Evolutionary conservation across 2,329 filamentous ascomycete species (phyloP).

Genomic region (Fusarium sterilihyphosum): DNA sequence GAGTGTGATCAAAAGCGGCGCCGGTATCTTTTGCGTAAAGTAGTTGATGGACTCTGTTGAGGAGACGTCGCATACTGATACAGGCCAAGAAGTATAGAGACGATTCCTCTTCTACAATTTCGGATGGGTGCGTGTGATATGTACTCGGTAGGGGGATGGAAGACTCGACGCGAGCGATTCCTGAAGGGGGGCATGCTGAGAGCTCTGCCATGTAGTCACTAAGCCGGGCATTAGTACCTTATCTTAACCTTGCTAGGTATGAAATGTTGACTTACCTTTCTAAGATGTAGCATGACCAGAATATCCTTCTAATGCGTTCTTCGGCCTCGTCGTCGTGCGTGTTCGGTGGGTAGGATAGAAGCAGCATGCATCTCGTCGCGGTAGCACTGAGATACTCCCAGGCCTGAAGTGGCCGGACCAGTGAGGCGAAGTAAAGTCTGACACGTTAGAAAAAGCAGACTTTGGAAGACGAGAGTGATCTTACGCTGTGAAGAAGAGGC

Average conservation of each 20-base stretch:
- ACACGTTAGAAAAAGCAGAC: not conserved
- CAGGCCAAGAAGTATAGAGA: slow-evolving; percentile 64
- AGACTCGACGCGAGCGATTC: slow-evolving; percentile 62
- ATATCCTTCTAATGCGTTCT: slow-evolving; percentile 61
- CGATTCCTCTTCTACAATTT: slow-evolving; percentile 55
- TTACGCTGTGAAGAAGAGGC: slow-evolving; percentile 61
- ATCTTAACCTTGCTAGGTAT: rapidly evolving
- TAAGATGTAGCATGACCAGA: slow-evolving; percentile 65
- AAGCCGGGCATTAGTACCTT: rapidly evolving
- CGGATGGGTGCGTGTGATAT: slow-evolving; percentile 56
- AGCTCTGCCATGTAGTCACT: slow-evolving; percentile 64
- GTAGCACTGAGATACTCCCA: slow-evolving; percentile 62
- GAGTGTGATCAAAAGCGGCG: slow-evolving; percentile 54
- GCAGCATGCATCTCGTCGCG: slow-evolving; percentile 59
- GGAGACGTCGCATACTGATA: slow-evolving; percentile 60
- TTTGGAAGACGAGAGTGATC: not conserved
- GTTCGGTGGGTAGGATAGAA: slow-evolving; percentile 55
- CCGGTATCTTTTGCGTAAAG: slow-evolving; percentile 59
- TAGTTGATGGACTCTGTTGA: slow-evolving; percentile 60
- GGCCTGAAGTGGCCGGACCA: slow-evolving; percentile 60
- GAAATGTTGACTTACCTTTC: slow-evolving; percentile 51
- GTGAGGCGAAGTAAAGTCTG: slow-evolving; percentile 59
- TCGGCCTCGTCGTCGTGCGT: slow-evolving; percentile 52
- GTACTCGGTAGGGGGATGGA: slow-evolving; percentile 58
- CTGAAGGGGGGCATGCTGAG: slow-evolving; percentile 59